Conservation (phyloP, 2,329 filamentous ascomycete genomes). For the Fusarium stilboides region DNA sequence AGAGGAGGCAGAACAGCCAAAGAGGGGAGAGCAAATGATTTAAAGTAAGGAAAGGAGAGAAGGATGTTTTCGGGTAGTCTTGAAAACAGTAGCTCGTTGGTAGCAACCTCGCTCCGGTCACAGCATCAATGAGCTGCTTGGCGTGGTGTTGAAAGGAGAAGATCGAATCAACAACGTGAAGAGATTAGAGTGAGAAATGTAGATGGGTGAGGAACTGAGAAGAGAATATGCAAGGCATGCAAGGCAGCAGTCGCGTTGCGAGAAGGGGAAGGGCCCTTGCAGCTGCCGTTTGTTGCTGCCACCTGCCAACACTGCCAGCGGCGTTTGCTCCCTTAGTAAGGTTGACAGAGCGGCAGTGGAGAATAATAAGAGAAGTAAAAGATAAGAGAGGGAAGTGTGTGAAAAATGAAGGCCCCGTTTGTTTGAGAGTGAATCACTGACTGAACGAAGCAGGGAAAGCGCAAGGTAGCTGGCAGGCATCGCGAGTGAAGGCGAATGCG, state of each 20-base stretch:
- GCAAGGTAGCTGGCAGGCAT: background rate
- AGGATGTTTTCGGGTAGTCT: background rate
- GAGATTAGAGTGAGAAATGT: background rate
- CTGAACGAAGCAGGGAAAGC: background rate
- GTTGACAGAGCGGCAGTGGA: background rate
- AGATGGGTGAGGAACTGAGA: background rate
- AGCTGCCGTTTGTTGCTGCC: conserved; percentile 21
- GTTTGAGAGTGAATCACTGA: conserved; percentile 28
- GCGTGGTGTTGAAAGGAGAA: background rate
- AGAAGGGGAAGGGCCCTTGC: conserved; percentile 14
- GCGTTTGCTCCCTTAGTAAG: background rate
- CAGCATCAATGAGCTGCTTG: background rate
- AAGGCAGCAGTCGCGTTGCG: conserved; percentile 9
- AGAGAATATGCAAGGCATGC: conserved; percentile 7
- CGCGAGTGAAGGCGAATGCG: background rate
- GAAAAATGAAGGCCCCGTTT: too few species aligned
- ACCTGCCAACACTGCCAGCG: conserved; percentile 10
- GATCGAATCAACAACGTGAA: background rate
- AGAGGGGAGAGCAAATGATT: background rate
- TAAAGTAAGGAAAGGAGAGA: background rate
- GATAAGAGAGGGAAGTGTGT: background rate
- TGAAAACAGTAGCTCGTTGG: background rate
- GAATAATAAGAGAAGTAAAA: background rate
- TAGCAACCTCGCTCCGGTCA: background rate
- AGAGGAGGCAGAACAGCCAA: too few species aligned